Evolutionary conservation across 2,329 filamentous ascomycete species (phyloP).

Genomic region (Aspergillus sp.): DNA sequence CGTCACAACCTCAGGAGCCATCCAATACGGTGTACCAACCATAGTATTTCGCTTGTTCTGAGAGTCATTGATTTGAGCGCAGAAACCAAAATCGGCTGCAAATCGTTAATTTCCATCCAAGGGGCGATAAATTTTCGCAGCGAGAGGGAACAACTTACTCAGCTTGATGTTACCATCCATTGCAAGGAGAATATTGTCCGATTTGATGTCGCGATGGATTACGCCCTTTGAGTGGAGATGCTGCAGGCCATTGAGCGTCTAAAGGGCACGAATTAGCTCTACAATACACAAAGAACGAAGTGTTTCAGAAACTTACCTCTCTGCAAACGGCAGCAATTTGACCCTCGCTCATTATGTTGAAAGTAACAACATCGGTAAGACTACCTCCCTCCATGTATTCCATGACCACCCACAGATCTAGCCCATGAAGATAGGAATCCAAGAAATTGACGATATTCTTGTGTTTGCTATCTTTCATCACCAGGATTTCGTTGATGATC

Average conservation of each 20-base stretch:
- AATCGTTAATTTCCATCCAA: slow-evolving; percentile 21
- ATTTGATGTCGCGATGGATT: slow-evolving; percentile 98
- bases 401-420: slow-evolving; percentile 98
- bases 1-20: slow-evolving; percentile 97
- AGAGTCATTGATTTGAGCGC: slow-evolving; percentile 94
- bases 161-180: slow-evolving; percentile 96
- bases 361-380: slow-evolving; percentile 96
- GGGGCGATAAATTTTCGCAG: neutral
- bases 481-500: slow-evolving; percentile 98
- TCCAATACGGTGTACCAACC: slow-evolving; percentile 99
- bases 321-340: slow-evolving; percentile 95
- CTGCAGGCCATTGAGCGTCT: slow-evolving; percentile 84
- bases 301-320: slow-evolving; percentile 56
- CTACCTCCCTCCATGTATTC: slow-evolving; percentile 99
- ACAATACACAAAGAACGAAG: neutral
- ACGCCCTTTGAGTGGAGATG: slow-evolving; percentile 97
- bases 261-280: slow-evolving; percentile 19
- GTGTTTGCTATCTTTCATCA: slow-evolving; percentile 98
- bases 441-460: slow-evolving; percentile 99
- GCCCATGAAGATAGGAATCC: slow-evolving; percentile 86
- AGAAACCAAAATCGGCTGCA: slow-evolving; percentile 94
- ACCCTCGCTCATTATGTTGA: slow-evolving; percentile 98
- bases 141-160: slow-evolving; percentile 60
- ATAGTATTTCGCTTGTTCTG: slow-evolving; percentile 98
- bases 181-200: slow-evolving; percentile 93